A percentile compares a stretch with the other conserved stretches of the same genome.
Conservation (phyloP, 2,329 filamentous ascomycete species). For the Cladosporium austrohemisphaericum region DNA sequence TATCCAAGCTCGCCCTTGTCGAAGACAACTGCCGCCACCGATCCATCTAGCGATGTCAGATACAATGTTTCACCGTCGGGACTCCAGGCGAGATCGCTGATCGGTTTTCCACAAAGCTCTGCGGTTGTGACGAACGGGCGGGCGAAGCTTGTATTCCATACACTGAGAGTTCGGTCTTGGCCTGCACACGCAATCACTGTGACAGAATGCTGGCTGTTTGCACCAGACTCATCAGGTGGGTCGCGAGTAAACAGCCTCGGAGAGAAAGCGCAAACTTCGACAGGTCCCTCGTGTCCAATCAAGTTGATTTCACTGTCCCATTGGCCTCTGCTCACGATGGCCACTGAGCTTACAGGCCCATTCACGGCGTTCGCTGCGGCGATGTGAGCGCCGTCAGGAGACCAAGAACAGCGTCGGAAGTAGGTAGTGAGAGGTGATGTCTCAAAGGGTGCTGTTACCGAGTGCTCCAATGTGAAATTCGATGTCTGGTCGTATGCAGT, state of each 20-base stretch:
- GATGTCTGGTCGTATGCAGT: conserved; percentile 93
- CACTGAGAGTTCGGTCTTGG: conserved; percentile 90
- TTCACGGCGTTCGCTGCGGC: conserved; percentile 96
- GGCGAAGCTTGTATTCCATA: conserved; percentile 97
- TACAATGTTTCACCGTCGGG: conserved; percentile 86
- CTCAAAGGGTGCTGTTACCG: conserved; percentile 80
- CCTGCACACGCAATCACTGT: conserved; percentile 96
- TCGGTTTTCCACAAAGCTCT: conserved; percentile 83
- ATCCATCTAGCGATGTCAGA: conserved; percentile 82
- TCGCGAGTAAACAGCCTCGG: conserved; percentile 79
- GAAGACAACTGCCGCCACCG: conserved; percentile 77
- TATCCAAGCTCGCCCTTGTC: conserved; percentile 85
- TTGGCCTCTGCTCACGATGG: conserved; percentile 83
- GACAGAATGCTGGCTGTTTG: conserved; percentile 52
- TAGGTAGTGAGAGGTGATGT: conserved; percentile 95
- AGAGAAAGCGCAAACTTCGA: conserved; percentile 96
- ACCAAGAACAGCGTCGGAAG: conserved; percentile 95
- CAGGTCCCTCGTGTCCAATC: conserved; percentile 94
- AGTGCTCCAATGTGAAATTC: conserved; percentile 94
- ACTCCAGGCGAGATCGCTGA: conserved; percentile 91
- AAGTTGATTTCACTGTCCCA: conserved; percentile 98
- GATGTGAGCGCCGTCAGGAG: conserved; percentile 93
- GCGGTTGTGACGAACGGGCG: conserved; percentile 86
- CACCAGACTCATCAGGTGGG: conserved; percentile 49
- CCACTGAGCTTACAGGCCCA: conserved; percentile 92